A percentile compares a stretch with the other conserved stretches of the same genome.
Conservation (phyloP, 805 yeast species). For the Blastobotrys robertii region DNA sequence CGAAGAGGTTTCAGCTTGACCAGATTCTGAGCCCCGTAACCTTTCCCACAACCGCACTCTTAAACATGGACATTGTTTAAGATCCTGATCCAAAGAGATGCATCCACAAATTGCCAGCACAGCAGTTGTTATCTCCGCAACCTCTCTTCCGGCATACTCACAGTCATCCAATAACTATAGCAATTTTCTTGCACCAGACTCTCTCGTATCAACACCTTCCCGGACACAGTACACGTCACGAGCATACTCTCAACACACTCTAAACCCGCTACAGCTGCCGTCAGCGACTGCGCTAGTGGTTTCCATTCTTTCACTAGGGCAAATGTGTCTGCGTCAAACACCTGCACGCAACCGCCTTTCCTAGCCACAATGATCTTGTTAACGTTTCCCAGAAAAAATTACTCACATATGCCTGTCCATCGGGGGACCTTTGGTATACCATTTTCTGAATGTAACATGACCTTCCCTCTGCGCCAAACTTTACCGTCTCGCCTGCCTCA, state of each 20-base stretch:
- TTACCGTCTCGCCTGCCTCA: not conserved
- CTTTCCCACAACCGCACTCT: too few relatives aligned
- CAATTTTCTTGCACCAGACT: slow-evolving; percentile 5
- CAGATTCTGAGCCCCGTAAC: too few relatives aligned
- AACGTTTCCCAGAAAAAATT: not conserved
- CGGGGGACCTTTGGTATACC: slow-evolving; percentile 1
- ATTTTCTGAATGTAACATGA: slow-evolving; percentile 16
- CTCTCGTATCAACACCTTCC: slow-evolving; percentile 14
- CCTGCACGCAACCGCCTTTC: slow-evolving; percentile 16
- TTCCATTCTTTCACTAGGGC: slow-evolving; percentile 15
- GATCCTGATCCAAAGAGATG: too few relatives aligned
- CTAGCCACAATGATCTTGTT: slow-evolving; percentile 16
- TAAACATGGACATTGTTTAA: too few relatives aligned
- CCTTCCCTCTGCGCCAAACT: slow-evolving; percentile 13
- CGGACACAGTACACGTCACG: slow-evolving; percentile 12
- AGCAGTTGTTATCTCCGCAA: too few relatives aligned
- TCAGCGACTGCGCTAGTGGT: slow-evolving; percentile 4
- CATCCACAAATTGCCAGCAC: too few relatives aligned
- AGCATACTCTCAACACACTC: slow-evolving; percentile 12
- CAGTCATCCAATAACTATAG: slow-evolving; percentile 2
- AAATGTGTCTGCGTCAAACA: slow-evolving; percentile 11
- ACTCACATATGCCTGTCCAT: slow-evolving; percentile 8
- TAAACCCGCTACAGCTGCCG: slow-evolving; percentile 13
- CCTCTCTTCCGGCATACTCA: too few relatives aligned
- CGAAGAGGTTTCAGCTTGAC: too few relatives aligned